Evolutionary conservation across 2,329 filamentous ascomycete species (phyloP).

Genomic region (Monilinia aucupariae): DNA sequence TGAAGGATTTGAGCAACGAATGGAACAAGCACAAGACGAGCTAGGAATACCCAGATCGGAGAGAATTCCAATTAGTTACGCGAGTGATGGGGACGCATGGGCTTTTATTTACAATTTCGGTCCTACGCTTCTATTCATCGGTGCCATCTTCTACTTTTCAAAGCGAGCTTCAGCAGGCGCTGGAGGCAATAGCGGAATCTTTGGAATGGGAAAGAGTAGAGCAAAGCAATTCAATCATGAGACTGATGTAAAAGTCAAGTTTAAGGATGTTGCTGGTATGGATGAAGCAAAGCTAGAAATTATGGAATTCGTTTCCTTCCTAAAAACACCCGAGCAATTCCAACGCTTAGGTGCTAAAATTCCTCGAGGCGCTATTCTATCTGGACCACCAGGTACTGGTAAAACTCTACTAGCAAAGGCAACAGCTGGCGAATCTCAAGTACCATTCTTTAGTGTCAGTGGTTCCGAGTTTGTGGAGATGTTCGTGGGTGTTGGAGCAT

Average conservation of each 20-base stretch:
- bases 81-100: conserved; percentile 70
- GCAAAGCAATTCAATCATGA: conserved; percentile 98
- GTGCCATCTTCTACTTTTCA: conserved; percentile 73
- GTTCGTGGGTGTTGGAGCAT: conserved; percentile 98
- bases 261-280: conserved; percentile 93
- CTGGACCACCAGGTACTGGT: conserved; percentile 96
- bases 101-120: conserved; percentile 33
- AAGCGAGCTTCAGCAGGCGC: conserved; percentile 66
- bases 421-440: conserved; percentile 91
- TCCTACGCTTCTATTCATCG: conserved; percentile 81
- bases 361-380: conserved; percentile 90
- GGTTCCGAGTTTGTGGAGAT: conserved; percentile 99
- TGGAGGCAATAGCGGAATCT: conserved; percentile 70
- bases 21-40: conserved; percentile 84
- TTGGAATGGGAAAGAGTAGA: conserved; percentile 91
- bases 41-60: conserved; percentile 81
- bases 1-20: conserved; percentile 81
- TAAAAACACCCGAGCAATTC: conserved; percentile 89
- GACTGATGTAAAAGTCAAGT: conserved; percentile 93
- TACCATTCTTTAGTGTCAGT: conserved; percentile 97
- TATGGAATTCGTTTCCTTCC: conserved; percentile 98
- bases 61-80: conserved; percentile 87
- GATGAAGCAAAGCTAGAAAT: conserved; percentile 98
- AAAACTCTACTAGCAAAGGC: conserved; percentile 97
- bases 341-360: conserved; percentile 96